Evolutionary conservation across 1,284 basidiomycete species (phyloP), one percentile per base, ranked within the genome.

Genomic region (Fomitopsis palustris): DNA sequence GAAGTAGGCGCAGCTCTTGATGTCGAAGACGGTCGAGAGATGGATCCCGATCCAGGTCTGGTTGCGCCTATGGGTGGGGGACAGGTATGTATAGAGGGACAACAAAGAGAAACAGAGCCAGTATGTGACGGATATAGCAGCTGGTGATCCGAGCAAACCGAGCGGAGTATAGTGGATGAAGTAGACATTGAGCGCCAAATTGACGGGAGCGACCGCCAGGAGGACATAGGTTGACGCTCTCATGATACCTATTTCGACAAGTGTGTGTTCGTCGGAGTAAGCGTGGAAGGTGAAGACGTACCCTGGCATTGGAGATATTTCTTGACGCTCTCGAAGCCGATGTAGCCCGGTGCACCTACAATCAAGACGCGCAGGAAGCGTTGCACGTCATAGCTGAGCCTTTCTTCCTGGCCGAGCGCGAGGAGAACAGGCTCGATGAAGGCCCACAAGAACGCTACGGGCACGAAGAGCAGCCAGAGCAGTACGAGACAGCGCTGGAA

Each of bases 291-390:
- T 33, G 53, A 41, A 38, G 23, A 65, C 77, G 61, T 63, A 86
- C 88, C 88, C 77, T 91, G 88, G 59, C 88, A 89, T 69, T 91
- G 88, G 23, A 91, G 69, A 71, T 90, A 91, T 72, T 89, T 91
- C 71, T 90, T 91, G 64, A 90, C 73, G 56, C 82, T 85, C 70
- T 91, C 89, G 61, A 91, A 92, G 8, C 82, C 87, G 61, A 91
- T 83, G 67, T 89, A 90, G 6, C 81, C 88, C 0, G 90, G 88
- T 0, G 84, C 86, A 1, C 84, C 88, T 41, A 84, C 57, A 53
- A 84, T 78, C 53, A 92, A 72, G 25, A 90, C 68, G 10, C 88
- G 81, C 62, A 90, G 74, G 66, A 88, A 88, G 17, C 66, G 66
- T 66, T 90, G 86, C 0, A 87, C 86, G 64, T 86, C 80, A 53